These are phyloP conservation scores for Bruguiera parviflora DNA, from an alignment of 345 rosid species.

Conservation along the genomic window DNA sequence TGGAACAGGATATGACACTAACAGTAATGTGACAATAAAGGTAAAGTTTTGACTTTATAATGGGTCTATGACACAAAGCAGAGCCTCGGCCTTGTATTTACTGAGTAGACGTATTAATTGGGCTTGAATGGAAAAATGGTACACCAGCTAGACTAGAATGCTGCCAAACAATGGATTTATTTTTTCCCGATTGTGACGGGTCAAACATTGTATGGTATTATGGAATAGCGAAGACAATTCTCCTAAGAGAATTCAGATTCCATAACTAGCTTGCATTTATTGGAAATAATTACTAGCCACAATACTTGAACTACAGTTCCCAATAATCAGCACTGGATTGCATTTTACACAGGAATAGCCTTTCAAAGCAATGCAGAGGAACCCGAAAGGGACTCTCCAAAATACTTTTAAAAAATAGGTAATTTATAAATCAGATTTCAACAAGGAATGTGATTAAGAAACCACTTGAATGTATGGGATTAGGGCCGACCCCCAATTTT, in stretches of 20 bases:
- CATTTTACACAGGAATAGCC: no score
- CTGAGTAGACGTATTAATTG: not conserved
- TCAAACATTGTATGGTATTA: no score
- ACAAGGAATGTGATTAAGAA: not conserved
- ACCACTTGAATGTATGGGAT: not conserved
- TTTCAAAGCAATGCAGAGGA: no score
- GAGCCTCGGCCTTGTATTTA: not conserved
- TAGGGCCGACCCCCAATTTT: not conserved
- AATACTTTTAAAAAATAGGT: no score
- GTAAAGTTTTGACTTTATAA: not conserved
- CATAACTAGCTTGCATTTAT: not conserved
- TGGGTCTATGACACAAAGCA: not conserved
- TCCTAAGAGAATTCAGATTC: not conserved
- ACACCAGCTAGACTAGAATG: not conserved
- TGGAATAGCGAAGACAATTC: no score
- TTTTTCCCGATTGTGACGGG: not conserved
- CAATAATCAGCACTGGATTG: no score
- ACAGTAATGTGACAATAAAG: not conserved
- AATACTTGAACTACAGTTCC: not conserved
- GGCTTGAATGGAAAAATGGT: not conserved
- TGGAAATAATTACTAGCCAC: not conserved
- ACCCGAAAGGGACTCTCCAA: no score
- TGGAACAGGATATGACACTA: not conserved
- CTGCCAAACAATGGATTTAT: not conserved
- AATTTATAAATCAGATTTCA: not conserved